Conservation (phyloP, 2,329 filamentous ascomycete genomes). For the Aspergillus clavatus region DNA sequence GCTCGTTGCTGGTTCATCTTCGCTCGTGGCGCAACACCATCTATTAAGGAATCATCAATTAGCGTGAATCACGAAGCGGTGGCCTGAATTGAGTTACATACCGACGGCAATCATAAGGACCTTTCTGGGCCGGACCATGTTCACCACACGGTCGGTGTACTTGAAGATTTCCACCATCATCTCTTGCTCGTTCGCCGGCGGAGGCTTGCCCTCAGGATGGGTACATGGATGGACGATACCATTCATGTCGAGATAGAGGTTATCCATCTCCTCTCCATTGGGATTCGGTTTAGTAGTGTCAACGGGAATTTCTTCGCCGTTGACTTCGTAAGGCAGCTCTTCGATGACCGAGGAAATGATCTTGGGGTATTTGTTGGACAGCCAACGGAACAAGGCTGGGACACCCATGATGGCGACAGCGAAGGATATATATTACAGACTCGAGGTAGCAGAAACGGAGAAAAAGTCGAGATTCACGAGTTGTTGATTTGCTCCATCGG, state of each 20-base stretch:
- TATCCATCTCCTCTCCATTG: slow-evolving; percentile 97
- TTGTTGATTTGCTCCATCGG: slow-evolving; percentile 15
- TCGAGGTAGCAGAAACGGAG: slow-evolving; percentile 5
- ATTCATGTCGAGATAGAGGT: slow-evolving; percentile 98
- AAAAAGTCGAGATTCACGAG: slow-evolving; percentile 5
- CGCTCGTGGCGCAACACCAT: slow-evolving; percentile 92
- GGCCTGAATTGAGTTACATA: slow-evolving; percentile 33
- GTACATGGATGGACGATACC: slow-evolving; percentile 98
- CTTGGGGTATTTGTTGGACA: slow-evolving; percentile 95
- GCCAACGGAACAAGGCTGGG: slow-evolving; percentile 91
- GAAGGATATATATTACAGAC: slow-evolving; percentile 6
- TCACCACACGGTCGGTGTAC: slow-evolving; percentile 97
- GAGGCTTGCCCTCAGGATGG: slow-evolving; percentile 87
- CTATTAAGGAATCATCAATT: slow-evolving; percentile 41
- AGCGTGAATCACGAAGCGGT: not conserved
- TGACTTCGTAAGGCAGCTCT: slow-evolving; percentile 73
- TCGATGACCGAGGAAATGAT: slow-evolving; percentile 91
- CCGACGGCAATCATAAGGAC: slow-evolving; percentile 95
- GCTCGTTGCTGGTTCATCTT: slow-evolving; percentile 99
- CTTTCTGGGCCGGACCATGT: slow-evolving; percentile 96
- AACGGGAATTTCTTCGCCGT: slow-evolving; percentile 78
- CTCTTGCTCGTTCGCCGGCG: slow-evolving; percentile 90
- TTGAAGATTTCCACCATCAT: slow-evolving; percentile 99
- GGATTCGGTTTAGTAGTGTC: slow-evolving; percentile 83
- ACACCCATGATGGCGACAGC: slow-evolving; percentile 67